Percentiles rank a stretch among this genome's conserved stretches.
Evolutionary conservation across 2,329 filamentous ascomycete genomes (phyloP).

Genomic region (Calonectria pseudoreteaudii): DNA sequence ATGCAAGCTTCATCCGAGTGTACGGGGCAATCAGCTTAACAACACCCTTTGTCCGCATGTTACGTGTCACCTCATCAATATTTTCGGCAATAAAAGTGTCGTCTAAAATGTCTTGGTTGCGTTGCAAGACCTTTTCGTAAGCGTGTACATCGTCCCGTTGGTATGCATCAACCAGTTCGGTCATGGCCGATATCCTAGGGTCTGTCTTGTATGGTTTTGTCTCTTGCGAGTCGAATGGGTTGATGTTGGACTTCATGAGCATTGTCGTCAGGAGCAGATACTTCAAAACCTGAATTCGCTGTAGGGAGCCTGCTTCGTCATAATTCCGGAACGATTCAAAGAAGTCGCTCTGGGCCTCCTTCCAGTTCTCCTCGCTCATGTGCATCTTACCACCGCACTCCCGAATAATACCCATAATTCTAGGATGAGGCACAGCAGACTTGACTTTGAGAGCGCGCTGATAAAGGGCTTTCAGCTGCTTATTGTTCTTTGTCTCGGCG

Average conservation of each 20-base stretch:
- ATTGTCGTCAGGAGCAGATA: constrained; percentile 97
- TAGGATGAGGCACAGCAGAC: constrained; percentile 97
- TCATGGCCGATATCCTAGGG: constrained; percentile 96
- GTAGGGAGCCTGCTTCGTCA: constrained; percentile 95
- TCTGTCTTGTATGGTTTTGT: constrained; percentile 98
- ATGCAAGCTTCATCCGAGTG: constrained; percentile 87
- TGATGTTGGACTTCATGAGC: constrained; percentile 98
- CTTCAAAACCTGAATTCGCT: constrained; percentile 96
- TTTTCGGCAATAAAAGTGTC: constrained; percentile 99
- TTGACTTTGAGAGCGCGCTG: constrained; percentile 91
- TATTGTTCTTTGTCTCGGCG: constrained; percentile 96
- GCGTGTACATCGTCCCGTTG: constrained; percentile 93
- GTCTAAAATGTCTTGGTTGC: constrained; percentile 87
- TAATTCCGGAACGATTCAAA: constrained; percentile 99
- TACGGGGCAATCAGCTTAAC: constrained; percentile 95
- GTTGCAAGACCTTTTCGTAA: constrained; percentile 89
- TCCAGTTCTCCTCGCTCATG: constrained; percentile 99
- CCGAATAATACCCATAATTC: constrained; percentile 98
- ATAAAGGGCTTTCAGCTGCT: constrained; percentile 93
- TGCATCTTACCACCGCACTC: constrained; percentile 99
- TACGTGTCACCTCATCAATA: constrained; percentile 97
- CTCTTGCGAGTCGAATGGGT: constrained; percentile 98
- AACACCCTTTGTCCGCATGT: constrained; percentile 96
- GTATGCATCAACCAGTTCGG: constrained; percentile 94
- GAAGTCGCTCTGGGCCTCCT: constrained; percentile 95